These are phyloP conservation scores for Penicillium sp. DNA, from an alignment of 2,329 filamentous ascomycete species.

Conservation along the genomic window DNA sequence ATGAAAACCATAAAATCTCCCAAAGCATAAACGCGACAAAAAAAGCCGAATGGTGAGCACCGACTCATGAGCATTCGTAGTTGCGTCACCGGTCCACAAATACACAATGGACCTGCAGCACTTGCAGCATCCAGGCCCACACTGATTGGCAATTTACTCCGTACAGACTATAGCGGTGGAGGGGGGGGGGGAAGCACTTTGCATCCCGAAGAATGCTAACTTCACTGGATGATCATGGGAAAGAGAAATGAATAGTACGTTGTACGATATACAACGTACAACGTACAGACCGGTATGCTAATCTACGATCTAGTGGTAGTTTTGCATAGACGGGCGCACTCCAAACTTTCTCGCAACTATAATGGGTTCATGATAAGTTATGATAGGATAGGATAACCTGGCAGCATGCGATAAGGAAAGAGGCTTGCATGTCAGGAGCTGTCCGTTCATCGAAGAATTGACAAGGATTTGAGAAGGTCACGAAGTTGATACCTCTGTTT, in stretches of 20 bases:
- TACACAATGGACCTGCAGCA: not conserved
- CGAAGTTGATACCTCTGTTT: slow-evolving; percentile 15
- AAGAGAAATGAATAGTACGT: not conserved
- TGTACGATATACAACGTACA: slow-evolving; percentile 1
- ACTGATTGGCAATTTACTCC: not conserved
- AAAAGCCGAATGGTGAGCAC: not conserved
- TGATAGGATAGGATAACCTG: not conserved
- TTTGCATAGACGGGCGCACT: slow-evolving; percentile 12
- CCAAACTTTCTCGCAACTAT: slow-evolving; percentile 17
- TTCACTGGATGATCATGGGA: not conserved
- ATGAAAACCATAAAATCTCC: not conserved
- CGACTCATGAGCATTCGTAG: not conserved
- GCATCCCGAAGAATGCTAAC: slow-evolving; percentile 9
- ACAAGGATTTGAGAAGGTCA: slow-evolving; percentile 17
- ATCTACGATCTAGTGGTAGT: slow-evolving; percentile 5
- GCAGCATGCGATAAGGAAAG: not conserved
- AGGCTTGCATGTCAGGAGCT: slow-evolving; percentile 17
- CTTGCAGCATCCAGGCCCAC: not conserved
- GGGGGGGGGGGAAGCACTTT: not conserved
- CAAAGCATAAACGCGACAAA: not conserved
- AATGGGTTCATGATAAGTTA: not conserved
- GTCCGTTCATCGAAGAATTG: not conserved
- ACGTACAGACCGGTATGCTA: slow-evolving; percentile 6
- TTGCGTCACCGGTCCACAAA: slow-evolving; percentile 2
- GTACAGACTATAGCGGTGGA: too few species aligned